A percentile compares a stretch with the other conserved stretches of the same genome.
Conservation (phyloP, 495 filamentous ascomycete genomes). For the Hyaloscypha bicolor region DNA sequence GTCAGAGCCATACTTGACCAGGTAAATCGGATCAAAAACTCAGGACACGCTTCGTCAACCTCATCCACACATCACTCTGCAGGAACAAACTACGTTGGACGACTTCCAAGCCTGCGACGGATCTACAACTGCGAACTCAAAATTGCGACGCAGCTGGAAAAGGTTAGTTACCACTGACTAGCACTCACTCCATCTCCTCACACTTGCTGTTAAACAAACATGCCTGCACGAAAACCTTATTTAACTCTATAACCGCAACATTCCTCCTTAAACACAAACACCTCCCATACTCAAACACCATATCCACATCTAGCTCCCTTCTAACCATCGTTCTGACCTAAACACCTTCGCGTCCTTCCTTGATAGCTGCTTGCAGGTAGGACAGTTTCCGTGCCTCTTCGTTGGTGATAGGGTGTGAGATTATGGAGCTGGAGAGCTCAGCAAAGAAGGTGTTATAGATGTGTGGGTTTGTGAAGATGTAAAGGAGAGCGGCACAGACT, state of each 20-base stretch:
- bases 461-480: conserved; percentile 46
- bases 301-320: conserved; percentile 40
- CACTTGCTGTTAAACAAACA: no score
- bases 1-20: no score
- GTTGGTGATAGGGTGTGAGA: conserved; percentile 14
- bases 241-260: conserved; percentile 49
- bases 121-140: conserved; percentile 54
- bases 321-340: conserved; percentile 58
- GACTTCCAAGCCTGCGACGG: conserved; percentile 43
- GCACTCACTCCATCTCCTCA: no score
- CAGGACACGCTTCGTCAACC: neutral
- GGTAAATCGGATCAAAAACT: neutral
- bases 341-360: conserved; percentile 51
- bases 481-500: conserved; percentile 57
- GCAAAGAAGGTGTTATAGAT: conserved; percentile 55
- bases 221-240: conserved; percentile 44
- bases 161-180: neutral
- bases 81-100: conserved; percentile 26
- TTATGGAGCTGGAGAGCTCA: conserved; percentile 35
- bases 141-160: conserved; percentile 51
- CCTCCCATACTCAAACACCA: conserved; percentile 47
- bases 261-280: conserved; percentile 49
- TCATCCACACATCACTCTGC: conserved; percentile 19
- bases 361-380: conserved; percentile 55
- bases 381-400: conserved; percentile 46